Evolutionary conservation across 306 rosid genomes (phyloP), one percentile per base, ranked within the genome.

Genomic region (Gastrolobium bilobum): DNA sequence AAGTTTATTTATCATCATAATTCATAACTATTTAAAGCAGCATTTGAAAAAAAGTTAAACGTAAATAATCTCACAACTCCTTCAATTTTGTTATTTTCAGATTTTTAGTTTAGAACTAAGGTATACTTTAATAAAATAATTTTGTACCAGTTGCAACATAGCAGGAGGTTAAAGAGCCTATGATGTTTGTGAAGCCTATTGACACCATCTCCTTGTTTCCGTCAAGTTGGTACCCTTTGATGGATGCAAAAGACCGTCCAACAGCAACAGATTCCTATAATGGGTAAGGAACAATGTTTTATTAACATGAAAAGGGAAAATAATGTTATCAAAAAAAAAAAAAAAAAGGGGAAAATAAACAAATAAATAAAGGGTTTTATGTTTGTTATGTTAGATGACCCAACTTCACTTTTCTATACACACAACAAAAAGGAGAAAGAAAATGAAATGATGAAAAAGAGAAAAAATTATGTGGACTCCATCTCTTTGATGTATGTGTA

Each of bases 121-220:
- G 44, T 51, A 42, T 60, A 35, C 37, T 75, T 59, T 53, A 38
- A 6, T 6, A 30, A 52, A 11, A 53, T 9, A 50, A 51, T 60
- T 9, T n/a, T n/a, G 8, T 87, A 91, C 98, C 98, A 46, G 97
- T 92, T 54, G 99, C 95, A 51, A 90, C 90, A 77, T 91, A 95
- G 85, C 98, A 95, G 6, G 99, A 95, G 73, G 97, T 91, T 48
- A 90, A 83, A 50, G 99, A 95, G 57, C 99, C 99, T 5, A 88
- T 82, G 56, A 95, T 76, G 90, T 95, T 95, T 87, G 91, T 88
- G 76, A 87, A 59, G 14, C 99, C 98, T 48, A 92, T 79, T 6
- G 98, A 88, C 34, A 92, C 50, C 99, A 92, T 90, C 73, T 95
- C 98, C 81, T 83, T 95, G 92, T 92, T 95, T 31, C 97, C 99